Evolutionary conservation across 345 rosid species (phyloP).

Genomic region (Gossypium sturtianum): DNA sequence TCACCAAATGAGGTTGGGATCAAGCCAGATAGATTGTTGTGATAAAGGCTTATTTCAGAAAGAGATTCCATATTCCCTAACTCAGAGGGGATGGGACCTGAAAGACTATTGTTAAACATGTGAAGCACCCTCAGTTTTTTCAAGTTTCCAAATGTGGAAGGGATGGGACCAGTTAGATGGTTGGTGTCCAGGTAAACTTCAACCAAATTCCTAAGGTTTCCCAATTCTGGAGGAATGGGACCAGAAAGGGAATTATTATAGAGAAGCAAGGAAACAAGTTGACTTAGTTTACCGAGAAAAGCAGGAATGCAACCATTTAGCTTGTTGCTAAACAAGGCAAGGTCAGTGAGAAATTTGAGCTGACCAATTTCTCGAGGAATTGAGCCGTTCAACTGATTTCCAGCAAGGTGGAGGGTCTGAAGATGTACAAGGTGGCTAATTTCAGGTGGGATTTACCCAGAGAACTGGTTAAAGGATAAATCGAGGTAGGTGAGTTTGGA

Average conservation of each 20-base stretch:
- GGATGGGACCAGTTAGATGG: slow-evolving; percentile 8
- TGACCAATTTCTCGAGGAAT: slow-evolving; percentile 12
- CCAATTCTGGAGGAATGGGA: too few species aligned
- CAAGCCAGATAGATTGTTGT: slow-evolving; percentile 11
- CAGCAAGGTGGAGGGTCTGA: not conserved
- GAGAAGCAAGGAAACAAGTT: not conserved
- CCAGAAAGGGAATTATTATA: not conserved
- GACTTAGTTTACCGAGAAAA: slow-evolving; percentile 9
- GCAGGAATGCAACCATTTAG: slow-evolving; percentile 8
- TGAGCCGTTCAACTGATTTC: slow-evolving; percentile 13
- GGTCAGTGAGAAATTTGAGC: not conserved
- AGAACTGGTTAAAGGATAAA: not conserved
- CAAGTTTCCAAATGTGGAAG: slow-evolving; percentile 18
- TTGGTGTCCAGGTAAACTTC: slow-evolving; percentile 15
- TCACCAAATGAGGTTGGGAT: slow-evolving; percentile 12
- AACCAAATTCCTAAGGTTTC: not conserved
- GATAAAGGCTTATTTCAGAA: not conserved
- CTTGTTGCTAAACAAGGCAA: slow-evolving; percentile 16
- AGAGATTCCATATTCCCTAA: slow-evolving; percentile 16
- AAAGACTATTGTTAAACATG: not conserved
- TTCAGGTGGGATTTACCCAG: slow-evolving; percentile 13
- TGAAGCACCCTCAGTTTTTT: not conserved
- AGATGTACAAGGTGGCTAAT: slow-evolving; percentile 16
- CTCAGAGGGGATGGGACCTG: slow-evolving; percentile 1
- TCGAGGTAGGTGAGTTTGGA: slow-evolving; percentile 21